Evolutionary conservation across 2,329 filamentous ascomycete genomes (phyloP).

Genomic region (Dendrostoma leiphaemia): DNA sequence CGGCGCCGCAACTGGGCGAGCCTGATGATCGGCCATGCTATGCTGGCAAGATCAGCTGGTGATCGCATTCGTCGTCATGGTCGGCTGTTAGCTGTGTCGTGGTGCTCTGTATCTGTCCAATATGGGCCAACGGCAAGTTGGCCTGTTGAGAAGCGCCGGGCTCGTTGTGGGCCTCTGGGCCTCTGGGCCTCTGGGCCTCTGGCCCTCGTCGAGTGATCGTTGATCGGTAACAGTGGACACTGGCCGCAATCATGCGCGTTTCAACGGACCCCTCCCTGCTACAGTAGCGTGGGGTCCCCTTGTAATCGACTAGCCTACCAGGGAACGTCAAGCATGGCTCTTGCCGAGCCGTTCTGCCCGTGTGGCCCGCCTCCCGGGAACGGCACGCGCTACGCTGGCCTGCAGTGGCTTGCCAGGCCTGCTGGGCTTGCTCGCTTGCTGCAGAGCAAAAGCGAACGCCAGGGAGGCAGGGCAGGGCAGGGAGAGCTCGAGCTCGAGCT

Average conservation of each 20-base stretch:
- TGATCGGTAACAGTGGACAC: neutral
- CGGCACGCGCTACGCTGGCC: slow-evolving; percentile 7
- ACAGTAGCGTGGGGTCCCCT: slow-evolving; percentile 17
- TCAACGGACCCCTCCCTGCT: slow-evolving; percentile 9
- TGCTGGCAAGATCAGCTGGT: no score
- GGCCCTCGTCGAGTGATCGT: neutral
- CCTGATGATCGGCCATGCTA: no score
- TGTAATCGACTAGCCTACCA: slow-evolving; percentile 14
- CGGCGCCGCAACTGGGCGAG: no score
- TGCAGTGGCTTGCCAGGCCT: neutral
- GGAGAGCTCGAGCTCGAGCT: no score
- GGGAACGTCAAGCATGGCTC: slow-evolving; percentile 14
- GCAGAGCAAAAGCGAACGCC: no score
- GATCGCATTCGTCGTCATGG: no score
- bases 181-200: neutral
- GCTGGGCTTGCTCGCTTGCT: no score
- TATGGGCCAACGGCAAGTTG: no score
- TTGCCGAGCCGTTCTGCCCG: slow-evolving; percentile 17
- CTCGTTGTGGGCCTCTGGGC: neutral
- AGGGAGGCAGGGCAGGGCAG: no score
- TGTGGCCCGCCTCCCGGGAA: slow-evolving; percentile 16
- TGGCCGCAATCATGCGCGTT: slow-evolving; percentile 7
- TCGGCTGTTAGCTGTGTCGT: no score
- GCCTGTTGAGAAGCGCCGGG: neutral
- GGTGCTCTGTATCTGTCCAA: no score